Base-by-base conservation (phyloP, 495 filamentous ascomycete species). In the Lentithecium fluviatile region DNA sequence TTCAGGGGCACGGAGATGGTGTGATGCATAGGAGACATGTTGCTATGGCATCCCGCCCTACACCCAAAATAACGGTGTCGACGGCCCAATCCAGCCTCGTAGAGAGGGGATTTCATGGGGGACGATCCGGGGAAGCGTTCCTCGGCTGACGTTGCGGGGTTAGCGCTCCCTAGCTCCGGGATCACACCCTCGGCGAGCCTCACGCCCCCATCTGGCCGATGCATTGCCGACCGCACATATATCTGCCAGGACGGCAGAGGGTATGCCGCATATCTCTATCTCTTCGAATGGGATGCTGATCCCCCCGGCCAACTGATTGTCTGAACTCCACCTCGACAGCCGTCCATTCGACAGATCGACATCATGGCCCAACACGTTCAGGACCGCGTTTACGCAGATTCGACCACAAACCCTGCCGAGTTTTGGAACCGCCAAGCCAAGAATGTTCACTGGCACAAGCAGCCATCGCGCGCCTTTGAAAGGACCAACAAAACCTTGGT, bases 401-500 rank as follows among this genome's bases (percentile, higher is more conserved):
- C 85, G 40, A 73, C 88, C 49, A 67, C 60, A 29, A 69, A 82
- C 64, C 90, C 91, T 0, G 82, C 87, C 49, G 63, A 69, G 8
- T 96, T 96, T 74, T 96, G 91, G 91, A 74, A 78, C 24, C 74
- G 80, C 36, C 91, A 95, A 65, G 89, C 89, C 6, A 74, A 77
- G 13, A 80, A 87, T 15, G 77, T 97, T 8, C 77, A 88, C 70
- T 97, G 92, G 92, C 87, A 93, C 76, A 83, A 82, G 60, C 77
- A 80, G 26, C 90, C 89, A 2, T 78, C 77, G 15, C 73, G 73
- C 12, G 72, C 76, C 0, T 68, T 83, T 42, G 59, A 71, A 8
- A 77, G 65, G 8, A 69, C 67, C n/a, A 77, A 72, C 10, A 83
- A 82, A 57, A 76, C 71, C 29, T 32, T 32, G 6, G 74, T 86